These are phyloP conservation scores for Metschnikowia borealis DNA, from an alignment of 805 yeast species.

Conservation along the genomic window DNA sequence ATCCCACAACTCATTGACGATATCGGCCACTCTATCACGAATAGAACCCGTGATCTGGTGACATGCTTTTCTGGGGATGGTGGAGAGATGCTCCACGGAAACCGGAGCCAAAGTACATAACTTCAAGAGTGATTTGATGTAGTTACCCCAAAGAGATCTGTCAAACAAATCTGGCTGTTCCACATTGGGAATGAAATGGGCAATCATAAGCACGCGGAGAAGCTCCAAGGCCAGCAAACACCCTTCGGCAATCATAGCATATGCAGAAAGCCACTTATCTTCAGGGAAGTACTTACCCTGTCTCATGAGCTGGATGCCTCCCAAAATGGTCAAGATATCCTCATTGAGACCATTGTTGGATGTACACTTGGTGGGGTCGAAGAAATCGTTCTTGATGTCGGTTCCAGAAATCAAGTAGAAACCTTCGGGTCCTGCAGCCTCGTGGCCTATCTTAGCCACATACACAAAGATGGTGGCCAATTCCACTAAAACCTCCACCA, in stretches of 20 bases:
- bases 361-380: slow-evolving; percentile 40
- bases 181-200: slow-evolving; percentile 49
- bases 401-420: slow-evolving; percentile 36
- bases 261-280: slow-evolving; percentile 69
- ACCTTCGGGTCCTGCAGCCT: slow-evolving; percentile 41
- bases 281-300: slow-evolving; percentile 60
- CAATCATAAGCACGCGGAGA: slow-evolving; percentile 46
- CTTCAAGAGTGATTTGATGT: slow-evolving; percentile 51
- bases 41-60: slow-evolving; percentile 58
- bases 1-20: slow-evolving; percentile 69
- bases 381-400: slow-evolving; percentile 30
- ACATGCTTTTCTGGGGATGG: slow-evolving; percentile 70
- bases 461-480: slow-evolving; percentile 57
- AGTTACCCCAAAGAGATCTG: slow-evolving; percentile 65
- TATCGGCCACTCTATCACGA: slow-evolving; percentile 52
- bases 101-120: slow-evolving; percentile 66
- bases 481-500: slow-evolving; percentile 72
- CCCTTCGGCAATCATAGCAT: slow-evolving; percentile 54
- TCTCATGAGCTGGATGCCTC: slow-evolving; percentile 48
- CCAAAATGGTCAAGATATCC: slow-evolving; percentile 38
- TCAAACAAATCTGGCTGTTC: slow-evolving; percentile 52
- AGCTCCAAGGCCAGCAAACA: slow-evolving; percentile 52
- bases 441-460: slow-evolving; percentile 48
- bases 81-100: slow-evolving; percentile 64
- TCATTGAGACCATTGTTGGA: slow-evolving; percentile 42